A percentile compares a stretch with the other conserved stretches of the same genome.
Conservation (phyloP, 2,329 filamentous ascomycete genomes). For the Penicillium rolfsii region DNA sequence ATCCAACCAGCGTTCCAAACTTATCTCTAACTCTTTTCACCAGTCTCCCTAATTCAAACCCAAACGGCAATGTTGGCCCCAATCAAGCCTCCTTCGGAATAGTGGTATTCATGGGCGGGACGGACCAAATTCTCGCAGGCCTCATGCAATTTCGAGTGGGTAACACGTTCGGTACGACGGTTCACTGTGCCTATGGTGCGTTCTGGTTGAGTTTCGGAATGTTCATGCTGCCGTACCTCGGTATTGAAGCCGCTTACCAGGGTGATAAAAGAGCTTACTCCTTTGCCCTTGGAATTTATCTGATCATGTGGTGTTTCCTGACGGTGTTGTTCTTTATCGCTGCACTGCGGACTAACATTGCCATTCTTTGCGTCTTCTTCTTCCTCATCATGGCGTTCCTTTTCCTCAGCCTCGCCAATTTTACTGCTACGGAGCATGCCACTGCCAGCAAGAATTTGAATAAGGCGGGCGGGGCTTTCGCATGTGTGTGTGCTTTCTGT, state of each 20-base stretch:
- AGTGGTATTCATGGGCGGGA: slow-evolving; percentile 35
- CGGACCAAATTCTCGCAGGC: slow-evolving; percentile 32
- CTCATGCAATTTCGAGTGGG: slow-evolving; percentile 55
- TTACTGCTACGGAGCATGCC: slow-evolving; percentile 47
- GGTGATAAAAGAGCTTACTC: slow-evolving; percentile 48
- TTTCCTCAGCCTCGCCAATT: slow-evolving; percentile 59
- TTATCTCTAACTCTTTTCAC: not conserved
- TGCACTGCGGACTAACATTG: slow-evolving; percentile 61
- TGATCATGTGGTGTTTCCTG: slow-evolving; percentile 65
- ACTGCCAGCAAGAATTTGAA: slow-evolving; percentile 51
- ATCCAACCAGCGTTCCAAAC: not conserved
- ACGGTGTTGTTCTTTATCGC: slow-evolving; percentile 60
- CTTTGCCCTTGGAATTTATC: slow-evolving; percentile 59
- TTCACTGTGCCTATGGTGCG: slow-evolving; percentile 63
- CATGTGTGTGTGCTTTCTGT: slow-evolving; percentile 41
- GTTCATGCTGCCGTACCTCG: slow-evolving; percentile 57
- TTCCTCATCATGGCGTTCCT: slow-evolving; percentile 63
- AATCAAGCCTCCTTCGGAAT: slow-evolving; percentile 34
- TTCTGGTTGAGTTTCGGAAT: slow-evolving; percentile 66
- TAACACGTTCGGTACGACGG: slow-evolving; percentile 66
- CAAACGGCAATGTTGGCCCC: slow-evolving; percentile 26
- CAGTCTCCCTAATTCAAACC: slow-evolving; percentile 32
- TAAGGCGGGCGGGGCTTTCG: slow-evolving; percentile 46
- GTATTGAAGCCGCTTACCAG: slow-evolving; percentile 53
- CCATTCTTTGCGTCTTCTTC: slow-evolving; percentile 61